Conservation (phyloP, 805 yeast genomes). For the Pichia heedii region DNA sequence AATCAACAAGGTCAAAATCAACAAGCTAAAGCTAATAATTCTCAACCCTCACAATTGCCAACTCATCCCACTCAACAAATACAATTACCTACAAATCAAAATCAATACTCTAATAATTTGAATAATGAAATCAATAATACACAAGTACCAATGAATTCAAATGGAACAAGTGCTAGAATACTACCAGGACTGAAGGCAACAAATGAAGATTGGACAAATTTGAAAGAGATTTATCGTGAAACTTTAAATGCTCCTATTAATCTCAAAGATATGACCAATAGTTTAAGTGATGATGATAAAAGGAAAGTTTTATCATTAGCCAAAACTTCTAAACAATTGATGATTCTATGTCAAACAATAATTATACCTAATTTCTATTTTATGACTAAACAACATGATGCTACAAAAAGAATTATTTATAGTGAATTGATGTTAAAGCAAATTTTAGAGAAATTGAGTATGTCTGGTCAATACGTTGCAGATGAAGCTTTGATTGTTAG, state of each 20-base stretch:
- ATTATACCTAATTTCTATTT: conserved; percentile 71
- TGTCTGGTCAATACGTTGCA: conserved; percentile 46
- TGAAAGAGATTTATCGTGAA: conserved; percentile 59
- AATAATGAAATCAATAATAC: conserved; percentile 13
- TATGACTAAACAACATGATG: conserved; percentile 64
- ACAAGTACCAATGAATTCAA: conserved; percentile 4
- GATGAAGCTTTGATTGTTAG: conserved; percentile 64
- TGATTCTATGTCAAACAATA: conserved; percentile 56
- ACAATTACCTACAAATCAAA: conserved; percentile 28
- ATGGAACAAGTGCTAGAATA: conserved; percentile 18
- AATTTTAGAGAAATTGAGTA: conserved; percentile 58
- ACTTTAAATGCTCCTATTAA: conserved; percentile 59
- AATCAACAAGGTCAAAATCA: background rate
- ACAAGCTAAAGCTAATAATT: background rate
- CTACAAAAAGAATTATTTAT: conserved; percentile 68
- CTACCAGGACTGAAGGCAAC: conserved; percentile 33
- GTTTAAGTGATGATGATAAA: conserved; percentile 57
- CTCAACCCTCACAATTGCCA: conserved; percentile 9
- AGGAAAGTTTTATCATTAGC: conserved; percentile 47
- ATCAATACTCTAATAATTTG: conserved; percentile 14
- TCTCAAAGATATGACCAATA: conserved; percentile 54
- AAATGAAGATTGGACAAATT: conserved; percentile 53
- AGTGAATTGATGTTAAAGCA: conserved; percentile 72
- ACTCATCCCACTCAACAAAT: conserved; percentile 11
- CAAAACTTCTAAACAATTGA: conserved; percentile 47